These are phyloP conservation scores for Acacia confusa DNA, from an alignment of 306 rosid species.

Conservation along the genomic window DNA sequence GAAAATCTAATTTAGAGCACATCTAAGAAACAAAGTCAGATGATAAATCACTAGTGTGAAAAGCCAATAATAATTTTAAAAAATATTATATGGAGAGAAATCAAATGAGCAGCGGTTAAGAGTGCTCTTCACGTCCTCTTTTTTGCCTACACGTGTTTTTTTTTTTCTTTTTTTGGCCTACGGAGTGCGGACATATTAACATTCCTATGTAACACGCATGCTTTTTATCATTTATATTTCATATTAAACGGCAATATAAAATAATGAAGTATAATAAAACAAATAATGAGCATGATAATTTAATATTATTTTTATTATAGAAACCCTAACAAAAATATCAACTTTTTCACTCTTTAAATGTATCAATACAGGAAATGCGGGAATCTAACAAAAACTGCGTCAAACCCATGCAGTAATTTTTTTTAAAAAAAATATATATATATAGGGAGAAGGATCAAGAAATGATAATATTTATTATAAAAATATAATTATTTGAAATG, in stretches of 20 bases:
- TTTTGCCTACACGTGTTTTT: neutral
- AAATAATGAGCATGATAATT: neutral
- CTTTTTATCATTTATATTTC: neutral
- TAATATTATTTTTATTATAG: neutral
- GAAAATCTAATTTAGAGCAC: neutral
- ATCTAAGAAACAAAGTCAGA: neutral
- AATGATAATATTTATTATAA: too few relatives aligned
- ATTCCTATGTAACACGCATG: neutral
- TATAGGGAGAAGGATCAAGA: too few relatives aligned
- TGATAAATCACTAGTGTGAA: neutral
- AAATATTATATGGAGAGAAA: too few relatives aligned
- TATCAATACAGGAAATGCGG: neutral
- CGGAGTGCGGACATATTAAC: neutral
- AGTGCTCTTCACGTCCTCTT: constrained; percentile 41
- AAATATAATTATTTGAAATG: too few relatives aligned
- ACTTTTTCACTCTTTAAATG: neutral
- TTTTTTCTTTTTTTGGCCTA: neutral
- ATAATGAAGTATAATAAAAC: neutral
- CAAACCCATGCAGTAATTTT: neutral
- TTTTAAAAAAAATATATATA: too few relatives aligned
- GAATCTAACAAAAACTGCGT: too few relatives aligned
- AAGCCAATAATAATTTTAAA: neutral
- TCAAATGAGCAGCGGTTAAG: neutral
- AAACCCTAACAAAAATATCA: neutral
- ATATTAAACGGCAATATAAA: neutral